These are phyloP conservation scores for Thelephora aurantiotincta DNA, from an alignment of 768 basidiomycete species.

Conservation along the genomic window DNA sequence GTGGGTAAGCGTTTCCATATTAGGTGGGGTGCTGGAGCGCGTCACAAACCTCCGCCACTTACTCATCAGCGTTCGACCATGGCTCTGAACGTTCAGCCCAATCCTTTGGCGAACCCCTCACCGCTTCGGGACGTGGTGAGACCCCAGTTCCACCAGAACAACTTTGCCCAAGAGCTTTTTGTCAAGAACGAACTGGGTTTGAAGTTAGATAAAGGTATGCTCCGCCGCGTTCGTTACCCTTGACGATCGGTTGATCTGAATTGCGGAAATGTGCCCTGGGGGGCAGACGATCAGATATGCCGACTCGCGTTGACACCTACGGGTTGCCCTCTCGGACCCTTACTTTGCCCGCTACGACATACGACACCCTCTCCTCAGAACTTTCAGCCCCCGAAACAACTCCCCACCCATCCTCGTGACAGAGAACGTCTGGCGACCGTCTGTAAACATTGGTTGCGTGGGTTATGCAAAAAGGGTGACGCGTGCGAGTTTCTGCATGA, in stretches of 20 bases:
- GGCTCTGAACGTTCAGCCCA: constrained; percentile 6
- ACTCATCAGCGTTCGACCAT: not conserved
- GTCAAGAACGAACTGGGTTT: constrained; percentile 73
- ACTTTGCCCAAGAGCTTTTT: constrained; percentile 66
- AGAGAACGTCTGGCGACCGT: constrained; percentile 80
- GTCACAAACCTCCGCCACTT: not conserved
- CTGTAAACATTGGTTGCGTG: constrained; percentile 97
- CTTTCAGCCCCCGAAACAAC: constrained; percentile 76
- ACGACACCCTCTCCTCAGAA: constrained; percentile 80
- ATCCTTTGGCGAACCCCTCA: constrained; percentile 19
- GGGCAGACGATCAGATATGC: constrained; percentile 87
- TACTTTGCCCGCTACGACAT: constrained; percentile 86
- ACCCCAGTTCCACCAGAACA: constrained; percentile 92
- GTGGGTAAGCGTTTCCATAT: no score
- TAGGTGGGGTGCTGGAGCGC: no score
- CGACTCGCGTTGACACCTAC: constrained; percentile 64
- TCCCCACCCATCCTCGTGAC: constrained; percentile 73
- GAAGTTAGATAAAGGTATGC: constrained; percentile 82
- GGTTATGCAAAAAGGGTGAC: constrained; percentile 95
- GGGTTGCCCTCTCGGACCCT: constrained; percentile 84
- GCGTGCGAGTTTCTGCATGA: constrained; percentile 98
- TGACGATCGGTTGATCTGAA: not conserved
- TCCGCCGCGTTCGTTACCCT: not conserved
- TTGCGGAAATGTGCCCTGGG: no score
- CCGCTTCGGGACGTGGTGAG: constrained; percentile 45